Evolutionary conservation across 139 green algal genomes (phyloP).

Genomic region (Tetradesmus lagerheimii): DNA sequence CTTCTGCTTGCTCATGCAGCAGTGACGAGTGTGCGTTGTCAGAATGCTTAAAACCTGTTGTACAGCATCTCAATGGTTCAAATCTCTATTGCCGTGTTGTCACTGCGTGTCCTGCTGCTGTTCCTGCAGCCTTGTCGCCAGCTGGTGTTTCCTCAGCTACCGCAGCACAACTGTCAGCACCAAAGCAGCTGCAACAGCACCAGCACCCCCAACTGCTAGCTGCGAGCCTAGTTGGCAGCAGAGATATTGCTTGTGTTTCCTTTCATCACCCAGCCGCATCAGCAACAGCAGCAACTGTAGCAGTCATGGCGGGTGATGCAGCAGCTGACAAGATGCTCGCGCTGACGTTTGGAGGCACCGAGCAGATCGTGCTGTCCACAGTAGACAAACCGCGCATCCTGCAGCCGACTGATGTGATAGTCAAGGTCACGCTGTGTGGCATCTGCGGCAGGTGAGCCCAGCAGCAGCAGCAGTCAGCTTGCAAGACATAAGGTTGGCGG

Average conservation of each 20-base stretch:
- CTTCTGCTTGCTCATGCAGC: neutral
- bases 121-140: no score
- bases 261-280: no score
- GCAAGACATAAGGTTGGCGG: no score
- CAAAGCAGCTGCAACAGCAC: no score
- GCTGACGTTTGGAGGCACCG: neutral
- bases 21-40: neutral
- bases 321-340: conserved; percentile 29
- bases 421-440: conserved; percentile 28
- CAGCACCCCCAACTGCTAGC: no score
- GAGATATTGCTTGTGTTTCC: no score
- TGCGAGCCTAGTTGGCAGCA: no score
- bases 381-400: neutral
- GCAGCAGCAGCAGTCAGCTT: neutral
- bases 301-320: neutral
- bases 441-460: conserved; percentile 39
- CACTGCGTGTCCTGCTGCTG: no score
- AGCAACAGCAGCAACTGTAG: neutral
- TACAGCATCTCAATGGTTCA: neutral
- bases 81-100: no score
- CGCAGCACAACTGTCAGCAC: no score
- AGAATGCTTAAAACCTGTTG: neutral
- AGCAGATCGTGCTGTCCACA: conserved; percentile 16
- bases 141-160: no score
- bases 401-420: conserved; percentile 13